phyloP scores from a whole-genome alignment of 495 filamentous ascomycete species.

The Penicillium diatomitis region DNA sequence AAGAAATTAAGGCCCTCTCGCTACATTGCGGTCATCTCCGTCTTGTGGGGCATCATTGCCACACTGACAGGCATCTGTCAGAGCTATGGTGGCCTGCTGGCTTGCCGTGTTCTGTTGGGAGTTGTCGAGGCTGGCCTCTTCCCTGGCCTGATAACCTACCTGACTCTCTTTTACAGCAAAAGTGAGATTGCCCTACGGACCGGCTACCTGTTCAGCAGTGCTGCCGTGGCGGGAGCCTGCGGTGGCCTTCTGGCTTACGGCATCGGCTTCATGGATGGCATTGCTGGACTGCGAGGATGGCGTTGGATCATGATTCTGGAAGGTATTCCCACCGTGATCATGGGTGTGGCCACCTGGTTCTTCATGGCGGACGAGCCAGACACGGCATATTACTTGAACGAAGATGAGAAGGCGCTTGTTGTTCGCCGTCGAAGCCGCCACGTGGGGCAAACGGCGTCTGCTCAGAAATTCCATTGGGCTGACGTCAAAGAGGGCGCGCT shows the following conservation, averaged over 20 bases:
- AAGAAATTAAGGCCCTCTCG: constrained; percentile 69
- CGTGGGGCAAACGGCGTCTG: constrained; percentile 50
- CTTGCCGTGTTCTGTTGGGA: constrained; percentile 46
- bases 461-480: constrained; percentile 48
- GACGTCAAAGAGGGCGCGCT: constrained; percentile 41
- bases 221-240: constrained; percentile 66
- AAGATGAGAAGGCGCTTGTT: constrained; percentile 47
- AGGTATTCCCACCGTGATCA: constrained; percentile 56
- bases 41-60: constrained; percentile 62
- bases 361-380: constrained; percentile 57
- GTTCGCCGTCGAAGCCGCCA: constrained; percentile 36
- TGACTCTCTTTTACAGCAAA: constrained; percentile 69
- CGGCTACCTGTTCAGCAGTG: constrained; percentile 66
- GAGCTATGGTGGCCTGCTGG: constrained; percentile 46
- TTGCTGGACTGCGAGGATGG: constrained; percentile 49
- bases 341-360: constrained; percentile 54
- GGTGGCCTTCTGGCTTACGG: constrained; percentile 68
- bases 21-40: constrained; percentile 56
- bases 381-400: constrained; percentile 51
- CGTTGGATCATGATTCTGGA: constrained; percentile 58
- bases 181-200: constrained; percentile 65
- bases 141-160: constrained; percentile 53
- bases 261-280: constrained; percentile 63
- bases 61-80: constrained; percentile 57
- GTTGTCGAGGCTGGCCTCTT: constrained; percentile 48